Evolutionary conservation across 2,329 filamentous ascomycete genomes (phyloP).

Genomic region (Parascedosporium putredinis): DNA sequence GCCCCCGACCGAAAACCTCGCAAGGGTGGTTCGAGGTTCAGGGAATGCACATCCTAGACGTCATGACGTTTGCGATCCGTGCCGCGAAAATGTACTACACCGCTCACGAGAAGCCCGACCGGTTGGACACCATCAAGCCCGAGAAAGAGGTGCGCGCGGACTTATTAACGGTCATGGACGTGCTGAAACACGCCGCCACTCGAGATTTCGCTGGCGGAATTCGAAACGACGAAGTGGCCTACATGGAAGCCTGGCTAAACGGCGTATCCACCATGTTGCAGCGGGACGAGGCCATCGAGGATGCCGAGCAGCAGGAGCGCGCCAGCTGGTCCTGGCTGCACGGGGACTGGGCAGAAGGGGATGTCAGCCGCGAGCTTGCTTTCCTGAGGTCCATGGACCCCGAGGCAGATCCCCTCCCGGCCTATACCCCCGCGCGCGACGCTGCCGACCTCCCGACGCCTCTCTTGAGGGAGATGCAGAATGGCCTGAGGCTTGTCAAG

Average conservation of each 20-base stretch:
- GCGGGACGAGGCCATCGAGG: constrained; percentile 68
- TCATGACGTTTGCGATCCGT: constrained; percentile 88
- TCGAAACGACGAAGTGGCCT: constrained; percentile 63
- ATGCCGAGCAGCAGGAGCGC: constrained; percentile 58
- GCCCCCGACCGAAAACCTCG: constrained; percentile 29
- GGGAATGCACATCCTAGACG: constrained; percentile 83
- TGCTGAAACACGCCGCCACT: constrained; percentile 82
- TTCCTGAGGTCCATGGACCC: constrained; percentile 71
- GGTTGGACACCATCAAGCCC: constrained; percentile 75
- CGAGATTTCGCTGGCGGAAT: constrained; percentile 79
- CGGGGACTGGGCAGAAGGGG: constrained; percentile 64
- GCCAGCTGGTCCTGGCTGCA: constrained; percentile 71
- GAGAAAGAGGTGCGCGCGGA: constrained; percentile 80
- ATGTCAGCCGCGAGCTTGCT: constrained; percentile 67
- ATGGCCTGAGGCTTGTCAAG: constrained; percentile 70
- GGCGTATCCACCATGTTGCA: constrained; percentile 68
- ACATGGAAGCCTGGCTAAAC: constrained; percentile 68
- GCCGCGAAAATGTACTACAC: constrained; percentile 97
- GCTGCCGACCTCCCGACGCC: constrained; percentile 49
- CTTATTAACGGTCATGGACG: constrained; percentile 75
- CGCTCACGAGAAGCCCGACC: constrained; percentile 75
- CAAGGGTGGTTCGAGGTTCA: constrained; percentile 78
- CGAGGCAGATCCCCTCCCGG: constrained; percentile 49
- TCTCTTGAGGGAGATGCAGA: constrained; percentile 64
- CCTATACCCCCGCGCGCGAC: constrained; percentile 46